Percentiles rank a stretch among this genome's conserved stretches.
Conservation (phyloP, 306 rosid genomes). For the Vigna hirtella region DNA sequence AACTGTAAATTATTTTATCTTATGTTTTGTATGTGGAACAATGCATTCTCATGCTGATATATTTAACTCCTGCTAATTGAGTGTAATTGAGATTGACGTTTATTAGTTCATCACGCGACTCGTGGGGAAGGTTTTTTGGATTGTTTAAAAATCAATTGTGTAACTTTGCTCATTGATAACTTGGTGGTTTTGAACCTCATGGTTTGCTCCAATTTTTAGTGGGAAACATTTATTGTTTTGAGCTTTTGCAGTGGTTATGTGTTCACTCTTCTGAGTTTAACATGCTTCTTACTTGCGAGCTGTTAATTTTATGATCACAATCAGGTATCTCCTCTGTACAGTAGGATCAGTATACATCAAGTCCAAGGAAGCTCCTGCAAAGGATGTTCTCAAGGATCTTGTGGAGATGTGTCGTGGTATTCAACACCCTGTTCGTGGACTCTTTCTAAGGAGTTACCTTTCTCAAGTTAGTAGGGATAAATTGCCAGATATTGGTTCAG, state of each 20-base stretch:
- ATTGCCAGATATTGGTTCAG: constrained; percentile 83
- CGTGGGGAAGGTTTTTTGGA: constrained; percentile 14
- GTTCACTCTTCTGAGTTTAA: constrained; percentile 1
- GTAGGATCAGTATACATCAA: constrained; percentile 93
- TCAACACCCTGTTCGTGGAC: constrained; percentile 94
- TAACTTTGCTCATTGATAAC: constrained; percentile 12
- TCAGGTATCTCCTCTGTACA: constrained; percentile 95
- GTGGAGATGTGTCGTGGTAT: constrained; percentile 96
- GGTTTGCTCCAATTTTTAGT: not conserved
- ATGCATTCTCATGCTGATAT: not conserved
- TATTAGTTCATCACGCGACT: not conserved
- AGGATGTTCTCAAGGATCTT: constrained; percentile 94
- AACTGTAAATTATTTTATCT: not conserved
- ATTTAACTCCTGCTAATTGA: not conserved
- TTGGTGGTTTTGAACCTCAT: constrained; percentile 24
- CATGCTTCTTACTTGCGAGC: constrained; percentile 20
- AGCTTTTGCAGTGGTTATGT: not conserved
- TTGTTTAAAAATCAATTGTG: constrained; percentile 16
- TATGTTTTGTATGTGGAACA: not conserved
- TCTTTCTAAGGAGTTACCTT: constrained; percentile 87
- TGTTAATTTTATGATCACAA: constrained; percentile 34
- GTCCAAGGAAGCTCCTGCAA: constrained; percentile 94
- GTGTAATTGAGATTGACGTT: constrained; percentile 22
- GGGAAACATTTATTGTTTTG: not conserved
- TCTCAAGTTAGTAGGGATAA: constrained; percentile 91